A percentile compares a stretch with the other conserved stretches of the same genome.
These are phyloP conservation scores for Centrapalus pauciflorus DNA, from an alignment of 129 eudicot genomes.

Conservation along the genomic window DNA sequence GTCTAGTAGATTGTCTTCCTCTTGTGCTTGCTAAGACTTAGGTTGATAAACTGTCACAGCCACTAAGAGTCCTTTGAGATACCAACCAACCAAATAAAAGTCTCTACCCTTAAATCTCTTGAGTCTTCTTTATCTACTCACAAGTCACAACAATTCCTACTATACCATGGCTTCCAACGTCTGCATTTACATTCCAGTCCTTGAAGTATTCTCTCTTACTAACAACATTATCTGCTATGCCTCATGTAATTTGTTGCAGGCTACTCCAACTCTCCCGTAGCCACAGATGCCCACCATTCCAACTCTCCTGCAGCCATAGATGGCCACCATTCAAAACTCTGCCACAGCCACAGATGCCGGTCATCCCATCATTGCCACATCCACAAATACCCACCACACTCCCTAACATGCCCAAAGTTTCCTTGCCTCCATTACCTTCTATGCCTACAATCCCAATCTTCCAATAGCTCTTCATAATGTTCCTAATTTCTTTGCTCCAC, in stretches of 20 bases:
- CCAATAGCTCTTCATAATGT: constrained; percentile 23
- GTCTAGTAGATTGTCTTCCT: too few relatives aligned
- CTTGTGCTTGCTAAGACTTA: too few relatives aligned
- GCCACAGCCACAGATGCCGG: constrained; percentile 17
- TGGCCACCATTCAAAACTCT: constrained; percentile 12
- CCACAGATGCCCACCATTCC: too few relatives aligned
- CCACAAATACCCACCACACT: too few relatives aligned
- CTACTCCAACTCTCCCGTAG: constrained; percentile 13
- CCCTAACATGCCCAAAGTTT: constrained; percentile 19
- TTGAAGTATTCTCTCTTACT: background rate
- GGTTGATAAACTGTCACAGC: too few relatives aligned
- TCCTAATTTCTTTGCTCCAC: constrained; percentile 29
- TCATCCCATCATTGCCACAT: constrained; percentile 2
- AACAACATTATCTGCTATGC: constrained; percentile 21
- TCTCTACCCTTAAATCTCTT: background rate
- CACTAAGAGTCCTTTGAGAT: background rate
- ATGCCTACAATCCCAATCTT: constrained; percentile 31
- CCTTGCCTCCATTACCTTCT: constrained; percentile 29
- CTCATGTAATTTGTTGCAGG: constrained; percentile 17
- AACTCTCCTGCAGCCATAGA: background rate
- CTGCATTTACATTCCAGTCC: background rate
- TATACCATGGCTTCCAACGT: constrained; percentile 8
- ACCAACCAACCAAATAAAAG: background rate
- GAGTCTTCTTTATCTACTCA: background rate
- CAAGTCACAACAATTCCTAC: too few relatives aligned